Base-by-base conservation (phyloP, 306 rosid species). In the Cajanus cajan region DNA sequence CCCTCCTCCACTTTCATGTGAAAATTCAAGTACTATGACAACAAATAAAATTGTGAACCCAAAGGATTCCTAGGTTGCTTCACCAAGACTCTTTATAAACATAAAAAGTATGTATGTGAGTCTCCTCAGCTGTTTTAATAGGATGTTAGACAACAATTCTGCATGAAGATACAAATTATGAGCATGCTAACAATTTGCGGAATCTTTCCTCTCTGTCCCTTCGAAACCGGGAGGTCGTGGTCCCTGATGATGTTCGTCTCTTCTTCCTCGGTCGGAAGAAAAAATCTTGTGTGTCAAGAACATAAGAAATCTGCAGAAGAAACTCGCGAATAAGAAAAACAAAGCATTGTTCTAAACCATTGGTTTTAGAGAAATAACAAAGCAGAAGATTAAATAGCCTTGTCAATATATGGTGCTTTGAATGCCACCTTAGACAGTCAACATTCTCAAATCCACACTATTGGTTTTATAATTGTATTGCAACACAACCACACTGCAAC, bases 281-380 rank as follows among this genome's bases (percentile, higher is more conserved):
- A 86, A 85, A 93, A 79, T 93, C 97, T 84, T 93, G 96, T 0
- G 97, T 93, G 91, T 93, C 97, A 37, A 93, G 90, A 52, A 93
- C 95, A 81, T 93, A 93, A 4, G 96, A 93, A 82, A 90, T 90
- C 97, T 93, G 96, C 86, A 78, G 36, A 86, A 24, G 69, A 83
- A 79, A 85, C 34, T 16, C 36, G n/a, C 65, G 40, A 76, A 71
- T 59, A 70, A 55, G 81, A 40, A 68, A 48, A 69, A 68, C 77
- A 76, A 31, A 28, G 4, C 13, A 31, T 62, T 16, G 13, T 7
- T 51, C 28, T n/a, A 57, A n/a, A 34, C 24, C 45, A 15, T 7
- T 18, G 40, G 47, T 16, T 34, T 73, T 31, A 8, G 13, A 65
- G 62, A 41, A 50, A 52, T 4, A 54, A 24, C 2, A 12, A 61